These are phyloP conservation scores for Paraphoma chrysanthemicola DNA, from an alignment of 2,329 filamentous ascomycete genomes.

Conservation along the genomic window DNA sequence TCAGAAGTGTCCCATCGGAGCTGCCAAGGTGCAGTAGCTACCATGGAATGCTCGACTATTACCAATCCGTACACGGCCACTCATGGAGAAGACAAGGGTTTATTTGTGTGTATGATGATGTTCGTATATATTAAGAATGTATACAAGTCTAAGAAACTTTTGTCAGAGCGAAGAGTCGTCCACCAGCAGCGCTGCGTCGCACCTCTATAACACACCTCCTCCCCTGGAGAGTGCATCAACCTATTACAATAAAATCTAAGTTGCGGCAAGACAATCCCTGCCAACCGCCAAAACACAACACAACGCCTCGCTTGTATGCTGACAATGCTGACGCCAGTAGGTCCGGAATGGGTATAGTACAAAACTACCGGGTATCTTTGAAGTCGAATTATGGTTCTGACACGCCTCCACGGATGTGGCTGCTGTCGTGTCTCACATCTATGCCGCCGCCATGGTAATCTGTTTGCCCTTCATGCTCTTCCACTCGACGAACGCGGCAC, in stretches of 20 bases:
- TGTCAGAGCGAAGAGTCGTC: conserved; percentile 3
- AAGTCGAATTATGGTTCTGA: conserved; percentile 7
- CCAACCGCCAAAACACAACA: background rate
- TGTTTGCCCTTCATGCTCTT: conserved; percentile 68
- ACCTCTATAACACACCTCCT: background rate
- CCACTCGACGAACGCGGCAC: conserved; percentile 67
- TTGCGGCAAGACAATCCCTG: background rate
- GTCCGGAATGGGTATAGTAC: conserved; percentile 9
- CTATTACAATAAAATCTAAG: conserved; percentile 2
- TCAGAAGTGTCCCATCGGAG: too few species aligned
- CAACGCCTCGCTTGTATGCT: background rate
- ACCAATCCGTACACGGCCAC: too few species aligned
- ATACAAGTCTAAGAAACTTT: background rate
- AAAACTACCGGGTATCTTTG: conserved; percentile 16
- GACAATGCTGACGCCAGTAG: background rate
- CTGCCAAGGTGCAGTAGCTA: too few species aligned
- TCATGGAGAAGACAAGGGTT: too few species aligned
- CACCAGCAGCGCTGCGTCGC: background rate
- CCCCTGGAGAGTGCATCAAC: background rate
- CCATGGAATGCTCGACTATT: too few species aligned
- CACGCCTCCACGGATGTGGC: background rate
- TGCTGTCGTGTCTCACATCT: conserved; percentile 3
- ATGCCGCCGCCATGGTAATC: conserved; percentile 48
- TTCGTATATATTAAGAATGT: background rate
- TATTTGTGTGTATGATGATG: too few species aligned